Percentiles rank a stretch among this genome's conserved stretches.
Conservation (phyloP, 805 yeast species). For the Saccharomycopsis fodiens region DNA sequence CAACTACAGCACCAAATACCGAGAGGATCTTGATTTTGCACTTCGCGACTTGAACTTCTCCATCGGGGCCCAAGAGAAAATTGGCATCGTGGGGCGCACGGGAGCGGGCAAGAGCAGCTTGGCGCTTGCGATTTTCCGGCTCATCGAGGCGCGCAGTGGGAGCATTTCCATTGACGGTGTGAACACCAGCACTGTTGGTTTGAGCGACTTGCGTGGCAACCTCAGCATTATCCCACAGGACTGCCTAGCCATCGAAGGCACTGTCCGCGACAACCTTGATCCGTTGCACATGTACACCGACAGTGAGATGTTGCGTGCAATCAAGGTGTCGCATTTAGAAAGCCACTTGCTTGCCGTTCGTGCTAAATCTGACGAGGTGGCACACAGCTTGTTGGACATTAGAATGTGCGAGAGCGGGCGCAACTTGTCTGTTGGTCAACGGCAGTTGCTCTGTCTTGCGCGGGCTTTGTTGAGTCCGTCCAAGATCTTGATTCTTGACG, state of each 20-base stretch:
- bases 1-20: slow-evolving; percentile 49
- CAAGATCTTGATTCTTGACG: slow-evolving; percentile 69
- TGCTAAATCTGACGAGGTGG: slow-evolving; percentile 29
- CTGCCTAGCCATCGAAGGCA: slow-evolving; percentile 58
- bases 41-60: slow-evolving; percentile 38
- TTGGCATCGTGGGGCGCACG: slow-evolving; percentile 74
- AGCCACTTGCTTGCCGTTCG: slow-evolving; percentile 28
- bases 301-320: slow-evolving; percentile 45
- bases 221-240: slow-evolving; percentile 62
- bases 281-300: slow-evolving; percentile 46
- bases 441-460: slow-evolving; percentile 78
- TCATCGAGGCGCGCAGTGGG: slow-evolving; percentile 51
- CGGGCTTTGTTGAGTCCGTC: slow-evolving; percentile 70
- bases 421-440: slow-evolving; percentile 80
- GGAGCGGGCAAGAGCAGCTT: slow-evolving; percentile 68
- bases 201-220: slow-evolving; percentile 45
- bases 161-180: slow-evolving; percentile 46
- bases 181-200: slow-evolving; percentile 41
- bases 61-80: slow-evolving; percentile 47
- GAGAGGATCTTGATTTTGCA: slow-evolving; percentile 51
- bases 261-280: slow-evolving; percentile 52
- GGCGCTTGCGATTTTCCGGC: slow-evolving; percentile 51
- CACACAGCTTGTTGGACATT: slow-evolving; percentile 38
- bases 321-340: slow-evolving; percentile 49
- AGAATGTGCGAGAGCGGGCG: slow-evolving; percentile 67